These are phyloP conservation scores for Logfia minima DNA, from an alignment of 129 eudicot genomes.

Conservation along the genomic window DNA sequence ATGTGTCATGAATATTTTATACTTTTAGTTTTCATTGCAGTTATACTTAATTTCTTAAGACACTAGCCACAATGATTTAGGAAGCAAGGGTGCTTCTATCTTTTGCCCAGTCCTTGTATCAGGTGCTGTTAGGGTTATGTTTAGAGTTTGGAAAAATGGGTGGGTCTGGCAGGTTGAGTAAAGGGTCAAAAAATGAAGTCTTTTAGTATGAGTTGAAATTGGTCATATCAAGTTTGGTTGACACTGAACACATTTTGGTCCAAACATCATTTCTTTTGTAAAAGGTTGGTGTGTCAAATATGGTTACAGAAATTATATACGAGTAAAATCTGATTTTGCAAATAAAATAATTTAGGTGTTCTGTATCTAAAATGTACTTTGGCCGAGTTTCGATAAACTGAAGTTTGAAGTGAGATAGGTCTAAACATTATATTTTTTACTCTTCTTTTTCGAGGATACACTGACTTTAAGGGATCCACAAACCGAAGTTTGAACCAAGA, in stretches of 20 bases:
- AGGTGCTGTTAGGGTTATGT: neutral
- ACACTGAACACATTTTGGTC: neutral
- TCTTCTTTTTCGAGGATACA: neutral
- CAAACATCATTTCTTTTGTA: neutral
- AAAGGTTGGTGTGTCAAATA: neutral
- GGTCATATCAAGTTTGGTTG: neutral
- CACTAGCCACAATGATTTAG: neutral
- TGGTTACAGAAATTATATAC: neutral
- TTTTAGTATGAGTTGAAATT: neutral
- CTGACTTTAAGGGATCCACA: neutral
- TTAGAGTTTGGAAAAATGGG: neutral
- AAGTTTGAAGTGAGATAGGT: neutral
- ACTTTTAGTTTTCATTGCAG: slow-evolving; percentile 14
- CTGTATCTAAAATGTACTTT: neutral
- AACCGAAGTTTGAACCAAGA: neutral
- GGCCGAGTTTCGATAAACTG: neutral
- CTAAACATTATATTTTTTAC: no score
- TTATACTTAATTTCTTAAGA: neutral
- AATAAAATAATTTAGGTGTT: neutral
- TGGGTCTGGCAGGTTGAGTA: neutral
- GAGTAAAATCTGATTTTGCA: neutral
- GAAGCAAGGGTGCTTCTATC: slow-evolving; percentile 18
- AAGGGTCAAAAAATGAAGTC: neutral
- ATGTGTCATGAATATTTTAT: neutral
- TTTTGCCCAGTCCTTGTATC: neutral